Conservation (phyloP, 179 eudicot species). For the Patellifolia procumbens region DNA sequence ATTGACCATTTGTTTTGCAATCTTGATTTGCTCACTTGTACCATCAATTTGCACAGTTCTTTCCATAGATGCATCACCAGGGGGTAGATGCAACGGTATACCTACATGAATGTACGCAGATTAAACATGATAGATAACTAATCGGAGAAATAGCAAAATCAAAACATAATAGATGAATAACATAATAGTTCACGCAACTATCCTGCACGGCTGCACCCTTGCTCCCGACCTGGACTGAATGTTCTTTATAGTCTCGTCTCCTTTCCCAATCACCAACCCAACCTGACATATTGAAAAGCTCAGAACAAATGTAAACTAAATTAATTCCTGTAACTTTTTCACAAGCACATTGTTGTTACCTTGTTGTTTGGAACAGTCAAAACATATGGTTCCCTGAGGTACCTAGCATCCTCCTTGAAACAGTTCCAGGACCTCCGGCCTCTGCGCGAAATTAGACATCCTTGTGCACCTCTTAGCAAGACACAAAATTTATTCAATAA, state of each 20-base stretch:
- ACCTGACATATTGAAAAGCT: too few relatives aligned
- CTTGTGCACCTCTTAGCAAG: too few relatives aligned
- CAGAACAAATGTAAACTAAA: too few relatives aligned
- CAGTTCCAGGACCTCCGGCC: constrained; percentile 71
- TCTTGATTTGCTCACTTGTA: constrained; percentile 77
- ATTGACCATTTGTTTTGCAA: constrained; percentile 83
- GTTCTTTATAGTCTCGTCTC: too few relatives aligned
- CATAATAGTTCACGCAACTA: not conserved
- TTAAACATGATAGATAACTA: not conserved
- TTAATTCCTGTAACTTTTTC: too few relatives aligned
- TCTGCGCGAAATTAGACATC: too few relatives aligned
- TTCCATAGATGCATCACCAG: constrained; percentile 80
- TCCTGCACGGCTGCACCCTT: constrained; percentile 70
- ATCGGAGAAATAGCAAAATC: not conserved
- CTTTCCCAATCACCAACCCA: too few relatives aligned
- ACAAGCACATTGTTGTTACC: too few relatives aligned
- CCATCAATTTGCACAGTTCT: constrained; percentile 97
- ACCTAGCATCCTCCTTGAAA: constrained; percentile 57
- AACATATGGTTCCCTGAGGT: constrained; percentile 70
- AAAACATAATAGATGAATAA: too few relatives aligned
- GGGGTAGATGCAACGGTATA: constrained; percentile 89
- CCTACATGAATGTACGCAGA: constrained; percentile 41
- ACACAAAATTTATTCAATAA: too few relatives aligned
- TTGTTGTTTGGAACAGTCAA: constrained; percentile 80
- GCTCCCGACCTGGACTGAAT: constrained; percentile 88